Percentiles rank a stretch among this genome's conserved stretches.
Conservation (phyloP, 2,329 filamentous ascomycete species). For the Aspergillus costaricaensis region DNA sequence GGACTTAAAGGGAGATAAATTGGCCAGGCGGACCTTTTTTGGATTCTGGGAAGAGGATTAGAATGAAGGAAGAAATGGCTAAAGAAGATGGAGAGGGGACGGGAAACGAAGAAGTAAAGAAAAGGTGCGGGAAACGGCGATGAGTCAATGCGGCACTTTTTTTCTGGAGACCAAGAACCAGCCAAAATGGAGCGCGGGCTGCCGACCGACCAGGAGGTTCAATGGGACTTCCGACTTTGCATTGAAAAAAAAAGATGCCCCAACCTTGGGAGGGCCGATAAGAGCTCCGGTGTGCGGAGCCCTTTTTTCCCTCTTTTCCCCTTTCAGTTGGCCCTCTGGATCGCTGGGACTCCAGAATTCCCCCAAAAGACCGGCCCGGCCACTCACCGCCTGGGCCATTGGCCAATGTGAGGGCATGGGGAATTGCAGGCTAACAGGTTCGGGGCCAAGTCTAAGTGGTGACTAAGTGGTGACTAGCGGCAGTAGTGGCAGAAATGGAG, state of each 20-base stretch:
- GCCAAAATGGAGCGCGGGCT: conserved; percentile 9
- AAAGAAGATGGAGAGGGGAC: conserved; percentile 13
- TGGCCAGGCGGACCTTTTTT: conserved; percentile 16
- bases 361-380: neutral
- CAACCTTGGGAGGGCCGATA: conserved; percentile 25
- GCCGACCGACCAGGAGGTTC: neutral
- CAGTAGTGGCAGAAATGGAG: conserved; percentile 1
- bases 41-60: conserved; percentile 9
- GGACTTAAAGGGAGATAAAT: conserved; percentile 18
- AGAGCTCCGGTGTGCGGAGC: conserved; percentile 35
- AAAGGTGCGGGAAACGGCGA: conserved; percentile 20
- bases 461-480: conserved; percentile 5
- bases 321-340: conserved; percentile 7
- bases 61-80: conserved; percentile 11
- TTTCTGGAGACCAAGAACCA: conserved; percentile 3
- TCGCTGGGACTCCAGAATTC: conserved; percentile 1
- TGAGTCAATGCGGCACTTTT: conserved; percentile 30
- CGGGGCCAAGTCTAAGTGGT: conserved; percentile 4
- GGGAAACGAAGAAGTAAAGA: conserved; percentile 13
- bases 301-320: conserved; percentile 4
- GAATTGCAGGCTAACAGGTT: neutral
- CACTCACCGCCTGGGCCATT: conserved; percentile 16
- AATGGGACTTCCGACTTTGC: conserved; percentile 1
- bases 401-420: neutral
- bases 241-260: conserved; percentile 14